phyloP scores from a whole-genome alignment of 192 early-diverging fungal genomes.

The Coemansia sp. region DNA sequence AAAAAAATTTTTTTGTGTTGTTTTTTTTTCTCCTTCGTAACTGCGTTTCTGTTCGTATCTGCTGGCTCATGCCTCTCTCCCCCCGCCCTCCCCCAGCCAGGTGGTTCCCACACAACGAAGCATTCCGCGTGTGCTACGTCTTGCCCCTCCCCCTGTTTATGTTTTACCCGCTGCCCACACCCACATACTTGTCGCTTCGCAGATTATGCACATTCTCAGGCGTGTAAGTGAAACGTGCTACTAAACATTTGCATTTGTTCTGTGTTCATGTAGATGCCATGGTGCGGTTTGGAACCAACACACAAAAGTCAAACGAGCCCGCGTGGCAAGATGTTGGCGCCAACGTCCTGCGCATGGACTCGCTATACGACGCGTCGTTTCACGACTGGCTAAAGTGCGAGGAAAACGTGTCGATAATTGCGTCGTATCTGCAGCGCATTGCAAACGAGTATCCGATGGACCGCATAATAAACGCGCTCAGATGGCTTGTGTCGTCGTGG shows the following conservation, averaged over 20 bases:
- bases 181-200: background rate
- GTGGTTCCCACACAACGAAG: slow-evolving; percentile 4
- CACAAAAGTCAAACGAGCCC: slow-evolving; percentile 48
- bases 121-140: background rate
- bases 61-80: background rate
- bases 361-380: slow-evolving; percentile 72
- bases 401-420: slow-evolving; percentile 69
- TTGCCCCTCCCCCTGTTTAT: slow-evolving; percentile 6
- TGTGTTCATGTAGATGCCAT: slow-evolving; percentile 47
- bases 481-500: slow-evolving; percentile 74
- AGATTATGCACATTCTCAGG: background rate
- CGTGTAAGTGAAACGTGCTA: slow-evolving; percentile 1
- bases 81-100: slow-evolving; percentile 1
- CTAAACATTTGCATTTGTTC: background rate
- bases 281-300: slow-evolving; percentile 54
- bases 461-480: slow-evolving; percentile 71
- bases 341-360: slow-evolving; percentile 73
- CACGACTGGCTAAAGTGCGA: slow-evolving; percentile 72
- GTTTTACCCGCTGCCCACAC: background rate
- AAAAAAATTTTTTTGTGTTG: background rate
- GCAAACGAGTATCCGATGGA: slow-evolving; percentile 71
- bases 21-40: background rate
- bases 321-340: slow-evolving; percentile 70
- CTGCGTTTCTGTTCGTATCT: background rate
- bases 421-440: slow-evolving; percentile 68